Percentiles rank a stretch among this genome's conserved stretches.
phyloP scores from a whole-genome alignment of 75 land plant genomes.

The Sequoia sempervirens region DNA sequence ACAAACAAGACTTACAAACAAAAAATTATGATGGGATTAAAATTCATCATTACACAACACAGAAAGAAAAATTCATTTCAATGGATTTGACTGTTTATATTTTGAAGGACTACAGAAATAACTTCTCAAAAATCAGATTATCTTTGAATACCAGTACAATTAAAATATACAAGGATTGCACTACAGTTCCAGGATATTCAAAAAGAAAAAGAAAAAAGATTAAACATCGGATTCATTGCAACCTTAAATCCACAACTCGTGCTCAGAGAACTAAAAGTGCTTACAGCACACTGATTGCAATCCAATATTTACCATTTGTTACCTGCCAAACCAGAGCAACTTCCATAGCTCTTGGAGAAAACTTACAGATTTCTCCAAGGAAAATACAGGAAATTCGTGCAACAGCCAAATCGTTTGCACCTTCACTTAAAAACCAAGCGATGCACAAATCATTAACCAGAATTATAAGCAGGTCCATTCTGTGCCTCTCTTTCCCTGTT shows the following conservation, averaged over 20 bases:
- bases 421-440: neutral
- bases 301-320: neutral
- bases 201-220: neutral
- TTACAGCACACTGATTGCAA: neutral
- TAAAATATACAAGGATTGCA: neutral
- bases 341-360: neutral
- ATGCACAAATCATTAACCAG: neutral
- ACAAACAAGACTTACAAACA: neutral
- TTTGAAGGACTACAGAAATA: neutral
- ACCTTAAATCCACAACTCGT: neutral
- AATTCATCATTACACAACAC: neutral
- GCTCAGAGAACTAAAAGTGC: neutral
- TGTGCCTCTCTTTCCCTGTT: slow-evolving; percentile 71
- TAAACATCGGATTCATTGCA: neutral
- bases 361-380: neutral
- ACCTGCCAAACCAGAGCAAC: neutral
- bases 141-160: neutral
- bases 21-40: neutral
- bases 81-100: neutral
- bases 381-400: neutral
- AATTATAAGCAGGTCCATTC: neutral
- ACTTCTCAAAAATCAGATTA: neutral
- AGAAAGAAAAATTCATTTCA: neutral
- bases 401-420: neutral
- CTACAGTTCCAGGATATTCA: neutral